Evolutionary conservation across 2,329 filamentous ascomycete genomes (phyloP).

Genomic region (Aspergillus vadensis): DNA sequence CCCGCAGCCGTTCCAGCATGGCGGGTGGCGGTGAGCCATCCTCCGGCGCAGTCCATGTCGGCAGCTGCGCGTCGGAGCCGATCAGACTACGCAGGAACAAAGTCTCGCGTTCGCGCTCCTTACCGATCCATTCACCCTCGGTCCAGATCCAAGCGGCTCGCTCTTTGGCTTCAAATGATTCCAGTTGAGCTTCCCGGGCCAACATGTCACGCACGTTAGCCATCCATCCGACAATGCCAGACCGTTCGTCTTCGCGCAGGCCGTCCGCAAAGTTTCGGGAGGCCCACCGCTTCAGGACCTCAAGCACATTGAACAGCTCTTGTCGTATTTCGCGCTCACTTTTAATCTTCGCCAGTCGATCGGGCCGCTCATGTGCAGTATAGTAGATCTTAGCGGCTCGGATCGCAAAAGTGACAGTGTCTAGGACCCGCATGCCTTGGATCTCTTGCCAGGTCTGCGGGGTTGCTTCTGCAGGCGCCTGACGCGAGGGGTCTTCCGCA

Average conservation of each 20-base stretch:
- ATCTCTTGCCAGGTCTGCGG: conserved; percentile 77
- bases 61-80: conserved; percentile 59
- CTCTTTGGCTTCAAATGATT: conserved; percentile 71
- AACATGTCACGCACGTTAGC: conserved; percentile 75
- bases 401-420: conserved; percentile 93
- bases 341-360: conserved; percentile 82
- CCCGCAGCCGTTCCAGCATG: conserved; percentile 73
- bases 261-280: conserved; percentile 83
- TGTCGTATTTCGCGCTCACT: conserved; percentile 81
- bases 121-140: conserved; percentile 72
- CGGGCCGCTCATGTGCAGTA: conserved; percentile 84
- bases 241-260: conserved; percentile 74
- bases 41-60: conserved; percentile 66
- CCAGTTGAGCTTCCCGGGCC: conserved; percentile 72
- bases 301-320: conserved; percentile 82
- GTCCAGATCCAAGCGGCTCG: conserved; percentile 80
- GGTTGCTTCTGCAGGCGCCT: conserved; percentile 23
- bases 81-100: conserved; percentile 77
- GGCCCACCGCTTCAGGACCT: conserved; percentile 89
- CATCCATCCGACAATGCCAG: conserved; percentile 78
- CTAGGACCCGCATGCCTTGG: conserved; percentile 87
- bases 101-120: conserved; percentile 75
- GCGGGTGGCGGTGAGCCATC: conserved; percentile 55
- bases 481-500: conserved; percentile 42
- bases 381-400: conserved; percentile 95